Conservation (phyloP, 768 basidiomycete genomes). For the Suillus clintonianus region DNA sequence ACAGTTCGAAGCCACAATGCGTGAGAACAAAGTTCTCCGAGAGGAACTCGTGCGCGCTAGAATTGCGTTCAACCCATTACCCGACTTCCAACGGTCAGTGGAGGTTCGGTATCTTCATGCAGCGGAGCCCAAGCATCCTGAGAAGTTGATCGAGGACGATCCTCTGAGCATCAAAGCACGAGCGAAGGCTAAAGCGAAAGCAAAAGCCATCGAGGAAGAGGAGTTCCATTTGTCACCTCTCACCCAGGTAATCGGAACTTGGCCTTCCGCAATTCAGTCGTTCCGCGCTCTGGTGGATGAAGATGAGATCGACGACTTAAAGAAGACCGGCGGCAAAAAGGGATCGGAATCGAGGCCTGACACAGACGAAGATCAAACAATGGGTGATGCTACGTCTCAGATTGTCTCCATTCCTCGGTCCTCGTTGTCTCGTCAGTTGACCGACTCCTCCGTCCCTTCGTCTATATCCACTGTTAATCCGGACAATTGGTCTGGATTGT, state of each 20-base stretch:
- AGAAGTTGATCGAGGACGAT: slow-evolving; percentile 12
- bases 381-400: not conserved
- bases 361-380: not conserved
- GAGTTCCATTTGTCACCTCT: slow-evolving; percentile 35
- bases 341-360: slow-evolving; percentile 6
- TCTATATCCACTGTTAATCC: not conserved
- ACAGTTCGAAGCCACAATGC: slow-evolving; percentile 23
- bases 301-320: slow-evolving; percentile 28
- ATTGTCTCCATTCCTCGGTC: slow-evolving; percentile 26
- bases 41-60: slow-evolving; percentile 28
- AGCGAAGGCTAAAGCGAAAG: slow-evolving; percentile 17
- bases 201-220: slow-evolving; percentile 27
- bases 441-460: not conserved
- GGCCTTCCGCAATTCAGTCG: slow-evolving; percentile 30
- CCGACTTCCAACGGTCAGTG: slow-evolving; percentile 15
- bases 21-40: slow-evolving; percentile 28
- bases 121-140: slow-evolving; percentile 22
- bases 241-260: slow-evolving; percentile 22
- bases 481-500: slow-evolving; percentile 1
- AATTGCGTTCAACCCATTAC: slow-evolving; percentile 10
- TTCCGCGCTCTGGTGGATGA: slow-evolving; percentile 31
- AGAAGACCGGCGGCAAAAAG: slow-evolving; percentile 16
- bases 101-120: slow-evolving; percentile 26
- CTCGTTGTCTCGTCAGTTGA: slow-evolving; percentile 16
- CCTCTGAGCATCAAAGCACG: slow-evolving; percentile 9